Base-by-base conservation (phyloP, 1,284 basidiomycete genomes). In the Apiotrichum gamsii region DNA sequence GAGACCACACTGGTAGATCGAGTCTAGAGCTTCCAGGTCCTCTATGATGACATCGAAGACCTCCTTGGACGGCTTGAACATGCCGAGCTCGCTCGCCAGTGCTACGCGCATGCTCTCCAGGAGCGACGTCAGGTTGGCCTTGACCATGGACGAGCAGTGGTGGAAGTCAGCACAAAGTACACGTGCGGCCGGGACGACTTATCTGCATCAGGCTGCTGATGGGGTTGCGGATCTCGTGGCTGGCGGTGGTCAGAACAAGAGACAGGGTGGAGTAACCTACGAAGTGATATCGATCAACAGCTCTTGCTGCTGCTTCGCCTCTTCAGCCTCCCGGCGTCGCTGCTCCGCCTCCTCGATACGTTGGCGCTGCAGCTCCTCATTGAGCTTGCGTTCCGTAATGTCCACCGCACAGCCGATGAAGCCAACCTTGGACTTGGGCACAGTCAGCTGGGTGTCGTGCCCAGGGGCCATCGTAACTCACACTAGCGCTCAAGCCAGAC, bases 1-100 rank as follows among this genome's bases (percentile, higher is more conserved):
- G 24, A 73, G 53, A 25, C 73, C 72, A 46, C 64, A 66, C 44
- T 67, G 65, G 40, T 69, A 69, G 33, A 70, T 65, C 43, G 65
- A 64, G 40, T 67, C 67, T 35, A 67, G 41, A 3, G 65, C 63
- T 10, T 69, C 72, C 4, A 74, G 53, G 50, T 70, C 71, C 39
- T 74, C 72, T 10, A 69, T 65, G 43, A 73, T 67, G 18, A n/a
- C n/a, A n/a, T n/a, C n/a, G n/a, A n/a, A n/a, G n/a, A n/a, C n/a
- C n/a, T n/a, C n/a, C n/a, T n/a, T n/a, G n/a, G n/a, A n/a, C n/a
- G n/a, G n/a, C n/a, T n/a, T n/a, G n/a, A n/a, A n/a, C n/a, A n/a
- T n/a, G n/a, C n/a, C n/a, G n/a, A n/a, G n/a, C n/a, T n/a, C n/a
- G n/a, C n/a, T n/a, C n/a, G n/a, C n/a, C n/a, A n/a, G n/a, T n/a